Evolutionary conservation across 2,329 filamentous ascomycete genomes (phyloP).

Genomic region (Thermothelomyces thermophilus): DNA sequence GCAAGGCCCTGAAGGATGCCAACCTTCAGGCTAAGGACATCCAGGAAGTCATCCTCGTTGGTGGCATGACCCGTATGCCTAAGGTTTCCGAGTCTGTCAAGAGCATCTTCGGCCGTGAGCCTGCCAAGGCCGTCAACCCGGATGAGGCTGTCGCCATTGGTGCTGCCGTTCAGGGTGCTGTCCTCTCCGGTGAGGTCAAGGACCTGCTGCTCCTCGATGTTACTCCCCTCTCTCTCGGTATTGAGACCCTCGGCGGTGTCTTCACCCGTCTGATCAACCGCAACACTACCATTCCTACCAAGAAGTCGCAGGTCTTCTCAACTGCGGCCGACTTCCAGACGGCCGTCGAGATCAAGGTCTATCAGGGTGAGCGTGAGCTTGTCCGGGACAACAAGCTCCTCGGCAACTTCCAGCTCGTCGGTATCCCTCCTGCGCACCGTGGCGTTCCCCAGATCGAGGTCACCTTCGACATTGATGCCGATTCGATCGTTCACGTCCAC

Average conservation of each 20-base stretch:
- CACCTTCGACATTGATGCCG: slow-evolving; percentile 97
- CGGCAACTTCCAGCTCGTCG: slow-evolving; percentile 98
- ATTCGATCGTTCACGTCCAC: slow-evolving; percentile 95
- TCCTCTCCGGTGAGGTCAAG: slow-evolving; percentile 93
- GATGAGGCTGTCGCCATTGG: slow-evolving; percentile 97
- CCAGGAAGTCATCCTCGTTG: slow-evolving; percentile 94
- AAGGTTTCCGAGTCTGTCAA: slow-evolving; percentile 96
- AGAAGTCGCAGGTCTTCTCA: slow-evolving; percentile 98
- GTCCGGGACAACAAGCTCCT: slow-evolving; percentile 98
- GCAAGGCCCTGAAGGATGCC: slow-evolving; percentile 96
- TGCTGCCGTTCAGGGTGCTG: slow-evolving; percentile 94
- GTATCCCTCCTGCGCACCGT: slow-evolving; percentile 91
- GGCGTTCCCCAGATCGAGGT: slow-evolving; percentile 96
- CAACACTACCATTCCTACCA: slow-evolving; percentile 98
- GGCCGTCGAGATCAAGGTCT: slow-evolving; percentile 98
- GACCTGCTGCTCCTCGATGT: slow-evolving; percentile 93
- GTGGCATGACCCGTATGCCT: slow-evolving; percentile 99
- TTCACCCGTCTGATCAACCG: slow-evolving; percentile 98
- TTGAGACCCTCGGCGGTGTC: slow-evolving; percentile 95
- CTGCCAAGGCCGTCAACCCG: slow-evolving; percentile 96
- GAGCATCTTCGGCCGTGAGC: slow-evolving; percentile 91
- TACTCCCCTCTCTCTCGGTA: slow-evolving; percentile 92
- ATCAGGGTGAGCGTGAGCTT: slow-evolving; percentile 98
- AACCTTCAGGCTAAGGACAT: slow-evolving; percentile 87
- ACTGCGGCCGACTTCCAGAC: slow-evolving; percentile 98